phyloP scores from a whole-genome alignment of 2,329 filamentous ascomycete species.

The Verticillium longisporum region DNA sequence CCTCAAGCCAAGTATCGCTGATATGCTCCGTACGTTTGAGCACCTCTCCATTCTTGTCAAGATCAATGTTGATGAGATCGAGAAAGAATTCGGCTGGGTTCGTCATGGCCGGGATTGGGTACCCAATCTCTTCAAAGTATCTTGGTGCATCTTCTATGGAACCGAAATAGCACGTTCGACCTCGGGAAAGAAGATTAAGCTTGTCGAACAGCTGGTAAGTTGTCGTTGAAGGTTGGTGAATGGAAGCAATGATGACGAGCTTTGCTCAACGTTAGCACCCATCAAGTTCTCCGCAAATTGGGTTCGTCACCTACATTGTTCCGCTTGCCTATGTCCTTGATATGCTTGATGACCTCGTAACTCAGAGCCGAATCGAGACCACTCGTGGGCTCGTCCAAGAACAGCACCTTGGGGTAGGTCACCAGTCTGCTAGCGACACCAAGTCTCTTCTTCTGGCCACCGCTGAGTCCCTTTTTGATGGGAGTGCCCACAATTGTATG shows the following conservation, averaged over 20 bases:
- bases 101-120: constrained; percentile 58
- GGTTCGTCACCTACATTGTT: constrained; percentile 46
- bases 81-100: constrained; percentile 79
- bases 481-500: constrained; percentile 74
- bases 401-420: constrained; percentile 72
- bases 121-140: constrained; percentile 58
- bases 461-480: constrained; percentile 75
- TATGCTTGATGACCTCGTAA: constrained; percentile 68
- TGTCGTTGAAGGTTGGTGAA: constrained; percentile 77
- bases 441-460: constrained; percentile 76
- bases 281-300: not conserved
- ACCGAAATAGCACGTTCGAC: constrained; percentile 68
- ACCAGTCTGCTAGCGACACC: constrained; percentile 77
- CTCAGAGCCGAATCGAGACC: constrained; percentile 75
- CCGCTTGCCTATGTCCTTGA: constrained; percentile 57
- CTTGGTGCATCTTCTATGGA: constrained; percentile 46
- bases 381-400: constrained; percentile 79
- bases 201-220: constrained; percentile 80
- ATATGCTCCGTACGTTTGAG: constrained; percentile 15
- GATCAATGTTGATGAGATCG: constrained; percentile 73
- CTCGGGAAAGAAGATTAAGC: constrained; percentile 64
- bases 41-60: constrained; percentile 42
- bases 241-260: constrained; percentile 74
- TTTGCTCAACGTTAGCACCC: constrained; percentile 19
- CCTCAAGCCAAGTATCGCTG: constrained; percentile 16